Base-by-base conservation (phyloP, 1,139 yeast species). In the Sugiyamaella xylanicola region DNA sequence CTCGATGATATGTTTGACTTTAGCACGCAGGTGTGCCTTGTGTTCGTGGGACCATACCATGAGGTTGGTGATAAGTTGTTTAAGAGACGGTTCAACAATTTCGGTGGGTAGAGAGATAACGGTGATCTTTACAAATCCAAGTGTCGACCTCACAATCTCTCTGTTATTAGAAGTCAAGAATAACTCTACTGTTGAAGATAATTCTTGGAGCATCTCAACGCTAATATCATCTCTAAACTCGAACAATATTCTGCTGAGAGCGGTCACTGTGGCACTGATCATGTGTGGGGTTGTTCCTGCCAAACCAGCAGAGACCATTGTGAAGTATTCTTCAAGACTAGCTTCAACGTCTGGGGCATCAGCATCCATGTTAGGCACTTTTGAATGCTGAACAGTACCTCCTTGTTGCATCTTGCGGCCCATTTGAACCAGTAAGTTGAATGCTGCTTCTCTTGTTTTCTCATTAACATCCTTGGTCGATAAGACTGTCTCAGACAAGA, bases 31-130 rank as follows among this genome's bases (percentile, higher is more conserved):
- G 68, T 91, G 97, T 42, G 95, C 95, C 67, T 89, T 89, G 73
- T 92, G 97, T 70, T 91, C 98, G 70, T 90, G 95, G 43, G 97
- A 89, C 95, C 98, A 92, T 62, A 84, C 84, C 81, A 93, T 78
- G 65, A 93, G 78, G 65, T 88, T 86, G 40, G 80, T 77, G 56
- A 93, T 77, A 55, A 93, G 74, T 21, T 81, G 85, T 47, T 79
- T 77, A 66, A 95, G 80, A 63, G 86, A 84, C 8, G 84, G 80
- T 65, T 80, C 81, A 53, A 93, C 85, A 64, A 86, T 70, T 22
- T 87, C 96, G 61, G 83, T 87, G 5, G 98, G 97, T 57, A 93
- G 79, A 15, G 92, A 82, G 61, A 92, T 79, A 22, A 91, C 87
- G 63, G 95, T 91, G 52, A 93, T 95, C 72, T 93, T 93, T 57